These are phyloP conservation scores for Venturiaceae sp. DNA, from an alignment of 2,329 filamentous ascomycete species.

Conservation along the genomic window DNA sequence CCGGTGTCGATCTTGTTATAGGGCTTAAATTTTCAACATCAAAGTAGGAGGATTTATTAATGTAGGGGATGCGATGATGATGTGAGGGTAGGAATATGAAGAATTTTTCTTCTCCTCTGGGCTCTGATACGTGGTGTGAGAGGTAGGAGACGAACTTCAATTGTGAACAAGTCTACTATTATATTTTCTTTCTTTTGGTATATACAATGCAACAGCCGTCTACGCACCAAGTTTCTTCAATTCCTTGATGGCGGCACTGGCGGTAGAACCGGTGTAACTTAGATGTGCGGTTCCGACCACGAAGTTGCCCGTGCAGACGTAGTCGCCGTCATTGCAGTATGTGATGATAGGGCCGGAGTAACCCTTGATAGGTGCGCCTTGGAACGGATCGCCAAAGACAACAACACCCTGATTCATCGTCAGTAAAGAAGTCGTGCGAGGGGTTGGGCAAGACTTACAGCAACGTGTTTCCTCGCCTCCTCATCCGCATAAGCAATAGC, in stretches of 20 bases:
- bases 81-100: too few relatives aligned
- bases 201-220: not conserved
- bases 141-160: too few relatives aligned
- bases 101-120: too few relatives aligned
- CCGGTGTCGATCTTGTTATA: too few relatives aligned
- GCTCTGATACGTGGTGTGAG: too few relatives aligned
- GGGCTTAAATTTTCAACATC: too few relatives aligned
- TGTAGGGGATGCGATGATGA: too few relatives aligned
- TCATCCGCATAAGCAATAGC: not conserved
- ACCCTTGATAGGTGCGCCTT: slow-evolving; percentile 10
- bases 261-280: not conserved
- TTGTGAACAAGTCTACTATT: not conserved
- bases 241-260: not conserved
- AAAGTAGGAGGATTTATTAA: too few relatives aligned
- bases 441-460: not conserved
- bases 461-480: not conserved
- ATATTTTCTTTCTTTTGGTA: not conserved
- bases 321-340: slow-evolving; percentile 6
- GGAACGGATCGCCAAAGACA: slow-evolving; percentile 11
- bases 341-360: slow-evolving; percentile 9
- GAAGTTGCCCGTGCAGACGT: slow-evolving; percentile 6
- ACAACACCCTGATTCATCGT: slow-evolving; percentile 9
- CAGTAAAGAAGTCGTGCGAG: not conserved
- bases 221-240: not conserved
- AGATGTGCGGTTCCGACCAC: slow-evolving; percentile 6